A percentile compares a stretch with the other conserved stretches of the same genome.
Evolutionary conservation across 2,329 filamentous ascomycete species (phyloP).

Genomic region (Penicillium sp.): DNA sequence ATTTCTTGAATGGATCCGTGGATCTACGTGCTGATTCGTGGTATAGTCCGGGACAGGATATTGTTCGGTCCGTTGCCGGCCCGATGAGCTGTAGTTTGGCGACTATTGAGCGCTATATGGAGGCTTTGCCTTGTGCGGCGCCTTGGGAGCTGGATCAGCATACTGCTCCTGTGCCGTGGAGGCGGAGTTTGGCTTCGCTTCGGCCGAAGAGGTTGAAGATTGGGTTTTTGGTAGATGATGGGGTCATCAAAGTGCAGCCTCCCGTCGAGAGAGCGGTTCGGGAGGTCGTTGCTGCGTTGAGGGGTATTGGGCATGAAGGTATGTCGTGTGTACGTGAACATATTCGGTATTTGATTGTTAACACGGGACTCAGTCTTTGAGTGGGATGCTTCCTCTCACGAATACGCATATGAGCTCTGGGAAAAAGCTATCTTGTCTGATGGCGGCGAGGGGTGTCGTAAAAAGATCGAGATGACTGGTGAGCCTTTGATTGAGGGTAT

Average conservation of each 20-base stretch:
- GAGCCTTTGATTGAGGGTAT: slow-evolving; percentile 38
- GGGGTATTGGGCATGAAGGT: slow-evolving; percentile 56
- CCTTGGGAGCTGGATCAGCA: slow-evolving; percentile 41
- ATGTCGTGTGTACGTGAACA: slow-evolving; percentile 25
- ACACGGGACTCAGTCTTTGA: slow-evolving; percentile 25
- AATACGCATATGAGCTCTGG: slow-evolving; percentile 32
- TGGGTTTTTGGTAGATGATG: slow-evolving; percentile 61
- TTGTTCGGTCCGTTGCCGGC: slow-evolving; percentile 28
- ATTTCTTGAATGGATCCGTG: slow-evolving; percentile 12
- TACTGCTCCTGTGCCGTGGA: slow-evolving; percentile 39
- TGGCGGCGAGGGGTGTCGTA: slow-evolving; percentile 31
- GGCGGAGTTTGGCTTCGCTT: slow-evolving; percentile 22
- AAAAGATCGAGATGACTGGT: slow-evolving; percentile 28
- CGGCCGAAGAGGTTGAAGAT: slow-evolving; percentile 54
- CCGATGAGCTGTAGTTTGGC: slow-evolving; percentile 28
- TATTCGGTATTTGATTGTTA: not conserved
- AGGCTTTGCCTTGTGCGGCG: slow-evolving; percentile 31
- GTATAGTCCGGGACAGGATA: slow-evolving; percentile 27
- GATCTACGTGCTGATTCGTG: not conserved
- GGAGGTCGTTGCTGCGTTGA: slow-evolving; percentile 55
- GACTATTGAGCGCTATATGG: slow-evolving; percentile 34
- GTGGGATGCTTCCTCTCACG: slow-evolving; percentile 32
- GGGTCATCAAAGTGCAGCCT: slow-evolving; percentile 59
- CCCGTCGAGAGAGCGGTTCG: slow-evolving; percentile 57
- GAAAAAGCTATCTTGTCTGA: slow-evolving; percentile 34